Percentiles rank a stretch among this genome's conserved stretches.
Evolutionary conservation across 2,329 filamentous ascomycete genomes (phyloP).

Genomic region (Onygenales sp.): DNA sequence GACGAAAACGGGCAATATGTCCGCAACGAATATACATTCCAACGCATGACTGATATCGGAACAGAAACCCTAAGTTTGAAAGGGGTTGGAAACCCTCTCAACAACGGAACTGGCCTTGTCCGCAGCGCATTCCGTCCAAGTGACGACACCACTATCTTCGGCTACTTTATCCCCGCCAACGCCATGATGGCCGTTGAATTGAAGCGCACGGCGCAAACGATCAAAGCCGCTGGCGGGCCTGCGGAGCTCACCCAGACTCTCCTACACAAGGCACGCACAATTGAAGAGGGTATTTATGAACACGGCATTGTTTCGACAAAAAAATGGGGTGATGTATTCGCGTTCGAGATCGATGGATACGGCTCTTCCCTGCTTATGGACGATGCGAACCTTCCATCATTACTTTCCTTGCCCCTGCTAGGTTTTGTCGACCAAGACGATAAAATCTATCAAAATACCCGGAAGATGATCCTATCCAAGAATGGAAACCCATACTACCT

Average conservation of each 20-base stretch:
- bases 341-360: slow-evolving; percentile 57
- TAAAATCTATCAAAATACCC: slow-evolving; percentile 74
- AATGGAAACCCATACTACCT: slow-evolving; percentile 83
- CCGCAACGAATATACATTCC: slow-evolving; percentile 79
- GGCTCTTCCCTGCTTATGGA: slow-evolving; percentile 55
- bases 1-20: slow-evolving; percentile 56
- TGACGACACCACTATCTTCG: slow-evolving; percentile 88
- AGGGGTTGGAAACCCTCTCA: slow-evolving; percentile 86
- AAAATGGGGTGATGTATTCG: slow-evolving; percentile 50
- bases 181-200: slow-evolving; percentile 93
- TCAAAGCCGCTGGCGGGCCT: slow-evolving; percentile 51
- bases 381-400: slow-evolving; percentile 55
- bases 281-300: slow-evolving; percentile 71
- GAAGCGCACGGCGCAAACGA: slow-evolving; percentile 59
- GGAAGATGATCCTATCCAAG: slow-evolving; percentile 68
- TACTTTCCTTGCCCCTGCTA: slow-evolving; percentile 50
- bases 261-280: slow-evolving; percentile 50
- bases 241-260: slow-evolving; percentile 40
- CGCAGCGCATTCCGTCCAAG: slow-evolving; percentile 89
- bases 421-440: slow-evolving; percentile 52
- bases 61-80: slow-evolving; percentile 81
- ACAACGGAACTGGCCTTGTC: slow-evolving; percentile 71
- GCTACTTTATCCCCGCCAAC: slow-evolving; percentile 91
- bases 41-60: slow-evolving; percentile 65
- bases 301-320: slow-evolving; percentile 57